A percentile compares a stretch with the other conserved stretches of the same genome.
phyloP scores from a whole-genome alignment of 352 stramenopile species.

The Phytophthora brassicae region DNA sequence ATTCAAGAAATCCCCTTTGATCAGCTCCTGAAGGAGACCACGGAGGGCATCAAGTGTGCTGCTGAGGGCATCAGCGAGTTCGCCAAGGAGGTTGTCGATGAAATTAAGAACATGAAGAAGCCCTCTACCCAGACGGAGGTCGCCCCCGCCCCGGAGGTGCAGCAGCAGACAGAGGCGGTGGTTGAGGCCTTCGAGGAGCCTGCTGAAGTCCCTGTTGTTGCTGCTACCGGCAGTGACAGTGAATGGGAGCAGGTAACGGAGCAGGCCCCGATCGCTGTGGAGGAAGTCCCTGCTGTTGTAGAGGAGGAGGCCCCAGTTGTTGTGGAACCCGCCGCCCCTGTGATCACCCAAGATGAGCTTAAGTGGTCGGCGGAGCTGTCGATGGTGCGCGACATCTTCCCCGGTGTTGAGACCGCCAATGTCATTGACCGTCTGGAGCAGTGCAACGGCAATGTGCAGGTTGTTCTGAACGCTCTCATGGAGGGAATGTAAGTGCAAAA shows the following conservation, averaged over 20 bases:
- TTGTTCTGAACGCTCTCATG: constrained; percentile 83
- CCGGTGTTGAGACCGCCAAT: constrained; percentile 42
- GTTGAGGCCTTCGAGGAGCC: constrained; percentile 32
- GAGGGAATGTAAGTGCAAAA: constrained; percentile 62
- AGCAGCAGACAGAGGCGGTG: constrained; percentile 33
- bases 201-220: constrained; percentile 10
- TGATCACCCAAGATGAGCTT: constrained; percentile 63
- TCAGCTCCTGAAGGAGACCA: constrained; percentile 78
- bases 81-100: constrained; percentile 72
- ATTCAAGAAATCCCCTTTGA: constrained; percentile 87
- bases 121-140: constrained; percentile 32
- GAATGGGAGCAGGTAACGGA: constrained; percentile 73
- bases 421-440: constrained; percentile 75
- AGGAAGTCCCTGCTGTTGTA: constrained; percentile 20
- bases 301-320: constrained; percentile 42
- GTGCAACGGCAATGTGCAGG: constrained; percentile 79
- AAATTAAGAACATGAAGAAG: constrained; percentile 62
- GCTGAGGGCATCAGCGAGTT: constrained; percentile 76
- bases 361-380: constrained; percentile 76
- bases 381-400: constrained; percentile 80
- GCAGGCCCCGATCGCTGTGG: constrained; percentile 23
- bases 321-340: constrained; percentile 35
- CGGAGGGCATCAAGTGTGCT: constrained; percentile 74
- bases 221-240: constrained; percentile 51
- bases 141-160: constrained; percentile 26